A percentile compares a stretch with the other conserved stretches of the same genome.
These are phyloP conservation scores for Pezicula radicicola DNA, from an alignment of 2,329 filamentous ascomycete species.

Conservation along the genomic window DNA sequence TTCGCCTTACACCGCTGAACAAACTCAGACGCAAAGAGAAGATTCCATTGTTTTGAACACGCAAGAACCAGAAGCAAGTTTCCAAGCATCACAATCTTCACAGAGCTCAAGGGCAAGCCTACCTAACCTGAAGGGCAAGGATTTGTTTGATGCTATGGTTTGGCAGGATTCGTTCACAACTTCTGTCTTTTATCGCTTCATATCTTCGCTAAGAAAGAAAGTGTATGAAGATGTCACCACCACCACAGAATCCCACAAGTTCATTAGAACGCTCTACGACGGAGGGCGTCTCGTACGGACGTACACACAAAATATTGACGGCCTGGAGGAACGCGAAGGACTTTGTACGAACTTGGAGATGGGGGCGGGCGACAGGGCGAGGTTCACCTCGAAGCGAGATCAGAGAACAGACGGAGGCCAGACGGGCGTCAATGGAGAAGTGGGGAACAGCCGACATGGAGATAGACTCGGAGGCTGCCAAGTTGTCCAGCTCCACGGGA, in stretches of 20 bases:
- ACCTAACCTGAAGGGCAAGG: constrained; percentile 65
- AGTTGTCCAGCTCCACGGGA: constrained; percentile 69
- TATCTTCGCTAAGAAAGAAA: constrained; percentile 63
- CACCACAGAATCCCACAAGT: constrained; percentile 64
- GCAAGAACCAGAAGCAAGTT: constrained; percentile 6
- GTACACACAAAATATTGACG: constrained; percentile 76
- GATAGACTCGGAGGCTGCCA: constrained; percentile 26
- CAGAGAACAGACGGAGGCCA: constrained; percentile 17
- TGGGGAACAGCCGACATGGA: not conserved
- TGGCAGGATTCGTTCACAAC: constrained; percentile 67
- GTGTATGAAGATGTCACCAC: constrained; percentile 53
- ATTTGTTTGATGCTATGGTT: constrained; percentile 68
- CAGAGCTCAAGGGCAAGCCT: constrained; percentile 27
- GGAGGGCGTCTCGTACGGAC: constrained; percentile 66
- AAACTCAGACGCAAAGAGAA: constrained; percentile 3
- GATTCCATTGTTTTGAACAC: constrained; percentile 8
- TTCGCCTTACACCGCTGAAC: no score
- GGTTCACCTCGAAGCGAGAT: constrained; percentile 47
- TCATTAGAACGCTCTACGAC: constrained; percentile 65
- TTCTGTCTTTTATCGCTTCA: constrained; percentile 70
- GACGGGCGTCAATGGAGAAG: constrained; percentile 27
- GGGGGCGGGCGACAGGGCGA: constrained; percentile 58
- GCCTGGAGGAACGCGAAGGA: constrained; percentile 68
- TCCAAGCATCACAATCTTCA: constrained; percentile 17
- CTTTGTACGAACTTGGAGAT: constrained; percentile 59